These are phyloP conservation scores for Achlya hypogyna DNA, from an alignment of 352 stramenopile genomes.

Conservation along the genomic window DNA sequence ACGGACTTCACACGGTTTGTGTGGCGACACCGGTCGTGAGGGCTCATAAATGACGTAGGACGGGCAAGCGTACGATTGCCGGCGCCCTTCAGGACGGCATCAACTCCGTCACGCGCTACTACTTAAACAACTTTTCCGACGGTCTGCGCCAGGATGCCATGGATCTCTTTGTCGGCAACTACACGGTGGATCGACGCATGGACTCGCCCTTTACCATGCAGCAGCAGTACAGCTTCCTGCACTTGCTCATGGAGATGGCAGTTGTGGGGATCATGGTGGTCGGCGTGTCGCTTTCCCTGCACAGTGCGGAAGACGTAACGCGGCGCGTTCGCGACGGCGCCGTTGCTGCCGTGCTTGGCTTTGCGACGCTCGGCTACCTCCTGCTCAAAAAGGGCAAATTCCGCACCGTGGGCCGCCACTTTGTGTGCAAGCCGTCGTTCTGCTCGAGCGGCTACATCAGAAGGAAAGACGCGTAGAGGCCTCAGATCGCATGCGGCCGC, in stretches of 20 bases:
- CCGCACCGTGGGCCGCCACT: conserved; percentile 60
- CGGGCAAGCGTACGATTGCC: conserved; percentile 84
- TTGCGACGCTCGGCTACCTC: conserved; percentile 44
- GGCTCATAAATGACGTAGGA: too few relatives aligned
- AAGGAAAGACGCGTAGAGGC: conserved; percentile 8
- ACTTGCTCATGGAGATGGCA: conserved; percentile 46
- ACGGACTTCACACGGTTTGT: conserved; percentile 93
- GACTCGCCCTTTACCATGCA: conserved; percentile 76
- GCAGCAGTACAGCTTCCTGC: conserved; percentile 68
- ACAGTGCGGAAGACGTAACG: conserved; percentile 38
- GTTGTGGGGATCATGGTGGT: conserved; percentile 43
- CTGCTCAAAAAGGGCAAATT: conserved; percentile 80
- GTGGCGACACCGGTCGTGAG: too few relatives aligned
- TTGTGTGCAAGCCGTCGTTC: conserved; percentile 81
- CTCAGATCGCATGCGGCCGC: too few relatives aligned
- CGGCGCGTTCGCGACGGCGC: conserved; percentile 54
- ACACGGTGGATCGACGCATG: conserved; percentile 58
- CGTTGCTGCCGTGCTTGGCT: conserved; percentile 38
- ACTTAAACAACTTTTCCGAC: conserved; percentile 95
- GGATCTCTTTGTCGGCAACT: conserved; percentile 83
- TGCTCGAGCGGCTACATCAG: conserved; percentile 77
- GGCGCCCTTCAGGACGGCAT: conserved; percentile 91
- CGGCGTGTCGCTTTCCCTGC: conserved; percentile 55
- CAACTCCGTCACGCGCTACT: conserved; percentile 92
- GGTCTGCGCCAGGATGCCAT: conserved; percentile 89